Base-by-base conservation (phyloP, 2,329 filamentous ascomycete genomes). In the Sphaerostilbella broomeana region DNA sequence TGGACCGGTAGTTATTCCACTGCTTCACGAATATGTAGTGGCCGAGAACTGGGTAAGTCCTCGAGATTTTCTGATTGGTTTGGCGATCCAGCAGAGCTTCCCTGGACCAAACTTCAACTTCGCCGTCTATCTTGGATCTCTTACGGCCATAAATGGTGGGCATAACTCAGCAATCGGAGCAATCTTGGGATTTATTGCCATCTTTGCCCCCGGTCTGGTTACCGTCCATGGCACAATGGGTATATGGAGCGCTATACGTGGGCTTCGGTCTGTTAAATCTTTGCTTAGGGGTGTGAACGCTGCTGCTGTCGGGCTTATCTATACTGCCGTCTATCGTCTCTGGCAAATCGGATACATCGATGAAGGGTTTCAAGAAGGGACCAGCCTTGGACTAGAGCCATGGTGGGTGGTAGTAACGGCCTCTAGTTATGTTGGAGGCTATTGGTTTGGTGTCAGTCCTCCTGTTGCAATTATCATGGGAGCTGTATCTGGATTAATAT, bases 31-130 rank as follows among this genome's bases (percentile, higher is more conserved):
- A 45, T 76, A 75, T 49, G 65, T 86, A 22, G 82, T 86, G 0
- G 68, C 70, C 0, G 77, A 80, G 18, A 77, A 78, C 5, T 87
- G 81, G 81, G 81, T 87, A 0, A 75, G 71, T 0, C 67, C 79
- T 0, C 72, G 83, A 4, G 79, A 87, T 53, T 86, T 87, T 53
- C 65, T 87, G 1, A 75, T 87, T 35, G 83, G 82, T 0, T 72
- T 87, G 0, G 84, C 82, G 7, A 69, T 87, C 38, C 80, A 78
- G 13, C 82, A 87, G 56, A 72, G 79, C 0, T 82, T 86, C 42
- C 82, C 83, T 0, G 61, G 61, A 0, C 61, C 60, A 6, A 64
- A 64, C 45, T 64, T 63, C 21, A 68, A 68, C 51, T 79, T 79
- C 44, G 74, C 73, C 0, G 74, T 79, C 0, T 80, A 69, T 40